A percentile compares a stretch with the other conserved stretches of the same genome.
These are phyloP conservation scores for Albifimbria verrucaria DNA, from an alignment of 2,329 filamentous ascomycete genomes.

Conservation along the genomic window DNA sequence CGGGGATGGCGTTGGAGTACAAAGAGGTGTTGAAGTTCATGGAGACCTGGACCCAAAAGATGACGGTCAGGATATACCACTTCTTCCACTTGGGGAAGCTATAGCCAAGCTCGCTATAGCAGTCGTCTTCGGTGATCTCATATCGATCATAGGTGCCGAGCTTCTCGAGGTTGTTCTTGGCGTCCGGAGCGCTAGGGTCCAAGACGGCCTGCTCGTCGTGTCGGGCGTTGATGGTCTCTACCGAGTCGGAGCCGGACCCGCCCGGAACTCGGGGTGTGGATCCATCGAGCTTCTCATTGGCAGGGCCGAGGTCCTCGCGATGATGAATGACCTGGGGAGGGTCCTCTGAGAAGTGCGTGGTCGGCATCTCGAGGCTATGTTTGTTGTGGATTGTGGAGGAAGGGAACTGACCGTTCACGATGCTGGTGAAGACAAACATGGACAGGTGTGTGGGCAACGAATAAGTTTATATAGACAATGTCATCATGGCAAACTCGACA, in stretches of 20 bases:
- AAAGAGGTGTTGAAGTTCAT: constrained; percentile 79
- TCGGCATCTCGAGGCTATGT: constrained; percentile 18
- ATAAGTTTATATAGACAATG: too few species aligned
- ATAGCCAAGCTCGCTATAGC: constrained; percentile 64
- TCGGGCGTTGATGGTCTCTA: background rate
- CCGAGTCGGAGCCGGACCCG: background rate
- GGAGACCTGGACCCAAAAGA: constrained; percentile 70
- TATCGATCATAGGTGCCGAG: constrained; percentile 36
- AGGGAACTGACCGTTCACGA: background rate
- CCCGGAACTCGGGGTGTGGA: constrained; percentile 9
- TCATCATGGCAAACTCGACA: too few species aligned
- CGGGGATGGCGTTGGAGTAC: constrained; percentile 65
- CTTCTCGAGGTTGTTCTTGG: constrained; percentile 26
- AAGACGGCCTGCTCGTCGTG: background rate
- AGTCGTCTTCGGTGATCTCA: constrained; percentile 54
- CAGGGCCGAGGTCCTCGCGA: constrained; percentile 28
- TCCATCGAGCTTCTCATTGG: constrained; percentile 34
- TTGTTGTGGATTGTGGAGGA: background rate
- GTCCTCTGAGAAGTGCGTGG: constrained; percentile 32
- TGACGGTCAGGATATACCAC: constrained; percentile 70
- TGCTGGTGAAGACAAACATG: background rate
- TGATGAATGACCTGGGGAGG: constrained; percentile 35
- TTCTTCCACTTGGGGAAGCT: constrained; percentile 60
- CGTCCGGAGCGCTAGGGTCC: constrained; percentile 8
- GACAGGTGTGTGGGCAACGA: too few species aligned